A percentile compares a stretch with the other conserved stretches of the same genome.
phyloP scores from a whole-genome alignment of 257 asterid species.

The Buddleja alternifolia region DNA sequence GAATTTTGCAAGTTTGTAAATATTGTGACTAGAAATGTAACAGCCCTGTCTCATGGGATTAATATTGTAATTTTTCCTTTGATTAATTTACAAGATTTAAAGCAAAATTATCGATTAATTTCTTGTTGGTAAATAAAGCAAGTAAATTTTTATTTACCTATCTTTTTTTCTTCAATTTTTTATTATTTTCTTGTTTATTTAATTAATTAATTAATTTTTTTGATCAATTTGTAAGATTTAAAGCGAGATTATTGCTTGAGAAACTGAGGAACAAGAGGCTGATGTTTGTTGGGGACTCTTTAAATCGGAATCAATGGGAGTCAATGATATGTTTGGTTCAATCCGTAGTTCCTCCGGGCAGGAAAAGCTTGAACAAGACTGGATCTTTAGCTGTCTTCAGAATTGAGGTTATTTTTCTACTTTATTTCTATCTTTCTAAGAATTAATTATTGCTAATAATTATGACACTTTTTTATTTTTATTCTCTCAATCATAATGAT shows the following conservation, averaged over 20 bases:
- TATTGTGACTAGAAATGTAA: no score
- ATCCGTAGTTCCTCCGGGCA: slow-evolving; percentile 53
- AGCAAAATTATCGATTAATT: no score
- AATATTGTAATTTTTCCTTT: no score
- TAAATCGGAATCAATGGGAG: slow-evolving; percentile 93
- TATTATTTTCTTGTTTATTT: not conserved
- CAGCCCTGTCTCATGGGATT: no score
- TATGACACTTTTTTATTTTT: not conserved
- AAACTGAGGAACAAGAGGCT: slow-evolving; percentile 83
- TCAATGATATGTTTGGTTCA: slow-evolving; percentile 89
- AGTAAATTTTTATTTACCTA: no score
- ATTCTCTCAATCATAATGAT: slow-evolving; percentile 6
- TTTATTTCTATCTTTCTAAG: no score
- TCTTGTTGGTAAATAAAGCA: no score
- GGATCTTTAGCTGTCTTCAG: slow-evolving; percentile 76
- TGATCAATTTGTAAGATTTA: slow-evolving; percentile 46
- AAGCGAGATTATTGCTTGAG: slow-evolving; percentile 62
- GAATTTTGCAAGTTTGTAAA: no score
- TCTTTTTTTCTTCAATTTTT: not conserved
- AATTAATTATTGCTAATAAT: not conserved
- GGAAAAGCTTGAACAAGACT: slow-evolving; percentile 63
- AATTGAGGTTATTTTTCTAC: slow-evolving; percentile 51
- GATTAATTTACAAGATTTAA: no score
- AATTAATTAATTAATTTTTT: not conserved
- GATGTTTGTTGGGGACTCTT: slow-evolving; percentile 90